Evolutionary conservation across 1,284 basidiomycete species (phyloP).

Genomic region (Tilletia setariae): DNA sequence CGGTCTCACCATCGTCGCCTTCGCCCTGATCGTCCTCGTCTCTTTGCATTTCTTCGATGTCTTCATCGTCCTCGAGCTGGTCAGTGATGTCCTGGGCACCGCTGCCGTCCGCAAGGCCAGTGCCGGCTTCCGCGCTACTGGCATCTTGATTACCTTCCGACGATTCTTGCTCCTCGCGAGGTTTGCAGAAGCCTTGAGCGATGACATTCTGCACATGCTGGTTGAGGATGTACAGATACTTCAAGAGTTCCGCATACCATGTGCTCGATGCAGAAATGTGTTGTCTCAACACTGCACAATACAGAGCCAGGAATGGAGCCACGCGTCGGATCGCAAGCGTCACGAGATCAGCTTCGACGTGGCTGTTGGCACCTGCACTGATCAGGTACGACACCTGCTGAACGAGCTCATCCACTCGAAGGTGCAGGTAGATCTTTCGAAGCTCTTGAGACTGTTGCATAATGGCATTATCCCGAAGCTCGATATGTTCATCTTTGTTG

Average conservation of each 20-base stretch:
- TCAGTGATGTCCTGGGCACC: constrained; percentile 59
- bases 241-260: constrained; percentile 78
- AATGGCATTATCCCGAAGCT: constrained; percentile 34
- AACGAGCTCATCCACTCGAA: constrained; percentile 31
- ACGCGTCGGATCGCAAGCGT: constrained; percentile 24
- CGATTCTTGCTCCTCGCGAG: constrained; percentile 38
- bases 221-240: constrained; percentile 75
- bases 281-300: constrained; percentile 57
- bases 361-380: not conserved
- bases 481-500: constrained; percentile 13
- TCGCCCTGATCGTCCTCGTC: constrained; percentile 60
- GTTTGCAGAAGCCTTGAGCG: constrained; percentile 75
- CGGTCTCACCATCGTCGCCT: constrained; percentile 28
- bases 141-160: constrained; percentile 30
- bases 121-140: constrained; percentile 44
- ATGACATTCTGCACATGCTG: constrained; percentile 72
- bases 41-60: constrained; percentile 81
- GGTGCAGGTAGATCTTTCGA: constrained; percentile 19
- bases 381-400: constrained; percentile 19
- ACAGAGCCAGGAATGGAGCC: constrained; percentile 44
- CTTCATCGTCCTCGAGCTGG: constrained; percentile 68
- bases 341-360: not conserved
- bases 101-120: constrained; percentile 50
- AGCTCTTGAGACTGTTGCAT: constrained; percentile 22
- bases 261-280: constrained; percentile 53